phyloP scores from a whole-genome alignment of 257 asterid genomes.

The Prunella vulgaris region DNA sequence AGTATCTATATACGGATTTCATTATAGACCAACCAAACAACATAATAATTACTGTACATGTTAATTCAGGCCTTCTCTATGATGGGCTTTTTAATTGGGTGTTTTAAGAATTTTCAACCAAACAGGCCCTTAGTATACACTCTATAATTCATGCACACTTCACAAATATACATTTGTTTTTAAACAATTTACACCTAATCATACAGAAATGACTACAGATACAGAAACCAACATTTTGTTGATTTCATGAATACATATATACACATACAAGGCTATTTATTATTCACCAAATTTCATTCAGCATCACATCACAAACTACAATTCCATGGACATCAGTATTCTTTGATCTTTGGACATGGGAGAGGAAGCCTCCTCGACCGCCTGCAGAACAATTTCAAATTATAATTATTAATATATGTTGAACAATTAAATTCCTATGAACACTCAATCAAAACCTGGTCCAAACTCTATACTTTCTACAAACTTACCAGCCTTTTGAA shows the following conservation, averaged over 20 bases:
- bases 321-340: conserved; percentile 64
- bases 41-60: no score
- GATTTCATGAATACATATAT: not conserved
- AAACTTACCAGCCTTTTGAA: not conserved
- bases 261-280: not conserved
- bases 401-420: not conserved
- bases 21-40: no score
- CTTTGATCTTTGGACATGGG: conserved; percentile 40
- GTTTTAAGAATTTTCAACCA: no score
- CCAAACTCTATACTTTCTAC: not conserved
- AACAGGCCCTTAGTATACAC: not conserved
- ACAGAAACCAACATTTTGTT: conserved; percentile 24
- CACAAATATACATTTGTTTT: conserved; percentile 13
- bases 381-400: conserved; percentile 32
- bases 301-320: conserved; percentile 26
- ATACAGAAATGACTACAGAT: conserved; percentile 15
- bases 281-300: not conserved
- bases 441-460: not conserved
- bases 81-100: no score
- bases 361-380: conserved; percentile 49
- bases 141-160: not conserved
- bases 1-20: no score
- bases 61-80: no score
- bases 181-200: conserved; percentile 26
- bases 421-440: not conserved